phyloP scores from a whole-genome alignment of 2,329 filamentous ascomycete species.

The Colletotrichum sp. region DNA sequence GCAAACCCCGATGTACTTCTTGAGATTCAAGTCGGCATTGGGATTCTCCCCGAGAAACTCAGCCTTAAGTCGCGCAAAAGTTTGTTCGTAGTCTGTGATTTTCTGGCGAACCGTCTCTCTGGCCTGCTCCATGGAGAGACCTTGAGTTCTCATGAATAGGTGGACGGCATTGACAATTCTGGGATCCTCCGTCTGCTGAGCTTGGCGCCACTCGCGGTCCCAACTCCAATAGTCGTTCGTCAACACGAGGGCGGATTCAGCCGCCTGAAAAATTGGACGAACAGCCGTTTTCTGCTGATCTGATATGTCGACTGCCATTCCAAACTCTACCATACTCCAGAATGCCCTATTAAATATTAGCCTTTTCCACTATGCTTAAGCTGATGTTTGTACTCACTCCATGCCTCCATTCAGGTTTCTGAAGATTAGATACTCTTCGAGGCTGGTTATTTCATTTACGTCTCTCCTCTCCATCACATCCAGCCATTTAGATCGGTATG shows the following conservation, averaged over 20 bases:
- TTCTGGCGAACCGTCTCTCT: background rate
- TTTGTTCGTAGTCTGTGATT: background rate
- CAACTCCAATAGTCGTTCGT: conserved; percentile 13
- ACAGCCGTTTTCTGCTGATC: background rate
- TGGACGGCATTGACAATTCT: conserved; percentile 5
- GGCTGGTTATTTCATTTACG: background rate
- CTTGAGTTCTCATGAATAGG: background rate
- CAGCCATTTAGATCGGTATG: background rate
- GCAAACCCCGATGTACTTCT: background rate
- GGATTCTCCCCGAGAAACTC: background rate
- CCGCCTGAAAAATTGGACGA: background rate
- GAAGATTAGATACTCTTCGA: background rate
- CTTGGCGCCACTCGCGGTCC: conserved; percentile 1
- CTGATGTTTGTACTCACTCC: background rate
- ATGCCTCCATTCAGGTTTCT: conserved; percentile 7
- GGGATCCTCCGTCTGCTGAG: background rate
- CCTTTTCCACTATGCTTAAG: background rate
- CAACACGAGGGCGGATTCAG: background rate
- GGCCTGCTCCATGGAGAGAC: background rate
- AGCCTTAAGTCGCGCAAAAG: background rate
- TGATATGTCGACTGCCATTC: background rate
- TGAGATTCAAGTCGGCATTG: background rate
- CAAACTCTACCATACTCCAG: conserved; percentile 8
- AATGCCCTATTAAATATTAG: background rate
- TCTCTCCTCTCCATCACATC: background rate